Evolutionary conservation across 768 basidiomycete species (phyloP).

Genomic region (Gelatoporia subvermispora): DNA sequence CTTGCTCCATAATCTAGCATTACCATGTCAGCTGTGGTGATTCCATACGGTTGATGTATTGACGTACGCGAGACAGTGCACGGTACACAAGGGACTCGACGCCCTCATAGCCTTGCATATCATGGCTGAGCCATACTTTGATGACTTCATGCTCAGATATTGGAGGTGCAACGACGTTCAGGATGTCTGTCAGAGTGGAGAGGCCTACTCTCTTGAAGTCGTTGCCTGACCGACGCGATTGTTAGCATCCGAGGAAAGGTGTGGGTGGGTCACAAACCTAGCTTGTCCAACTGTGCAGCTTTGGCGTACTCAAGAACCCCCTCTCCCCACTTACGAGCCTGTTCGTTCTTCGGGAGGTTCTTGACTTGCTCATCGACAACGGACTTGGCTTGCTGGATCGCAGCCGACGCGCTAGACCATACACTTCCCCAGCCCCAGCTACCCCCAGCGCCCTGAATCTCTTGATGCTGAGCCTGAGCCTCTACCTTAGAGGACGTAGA

Average conservation of each 20-base stretch:
- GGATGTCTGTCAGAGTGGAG: conserved; percentile 84
- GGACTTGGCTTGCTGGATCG: conserved; percentile 79
- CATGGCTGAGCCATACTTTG: conserved; percentile 91
- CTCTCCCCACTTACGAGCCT: conserved; percentile 85
- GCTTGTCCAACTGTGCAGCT: conserved; percentile 79
- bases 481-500: conserved; percentile 13
- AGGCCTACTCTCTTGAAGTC: conserved; percentile 87
- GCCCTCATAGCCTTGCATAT: conserved; percentile 95
- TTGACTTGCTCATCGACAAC: conserved; percentile 95
- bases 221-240: conserved; percentile 49
- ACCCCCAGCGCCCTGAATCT: conserved; percentile 23
- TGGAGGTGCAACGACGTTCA: conserved; percentile 96
- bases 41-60: background rate
- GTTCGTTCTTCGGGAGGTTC: conserved; percentile 78
- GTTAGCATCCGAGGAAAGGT: conserved; percentile 7
- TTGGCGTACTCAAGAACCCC: conserved; percentile 86
- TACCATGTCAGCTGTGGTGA: background rate
- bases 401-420: conserved; percentile 85
- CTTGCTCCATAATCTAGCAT: conserved; percentile 83
- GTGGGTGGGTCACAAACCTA: conserved; percentile 47
- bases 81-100: conserved; percentile 92
- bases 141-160: conserved; percentile 99
- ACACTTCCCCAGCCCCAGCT: conserved; percentile 83
- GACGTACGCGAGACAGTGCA: conserved; percentile 68
- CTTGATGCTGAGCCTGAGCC: conserved; percentile 11